These are phyloP conservation scores for Kluyveromyces lactis DNA, from an alignment of 805 yeast species.

Conservation along the genomic window DNA sequence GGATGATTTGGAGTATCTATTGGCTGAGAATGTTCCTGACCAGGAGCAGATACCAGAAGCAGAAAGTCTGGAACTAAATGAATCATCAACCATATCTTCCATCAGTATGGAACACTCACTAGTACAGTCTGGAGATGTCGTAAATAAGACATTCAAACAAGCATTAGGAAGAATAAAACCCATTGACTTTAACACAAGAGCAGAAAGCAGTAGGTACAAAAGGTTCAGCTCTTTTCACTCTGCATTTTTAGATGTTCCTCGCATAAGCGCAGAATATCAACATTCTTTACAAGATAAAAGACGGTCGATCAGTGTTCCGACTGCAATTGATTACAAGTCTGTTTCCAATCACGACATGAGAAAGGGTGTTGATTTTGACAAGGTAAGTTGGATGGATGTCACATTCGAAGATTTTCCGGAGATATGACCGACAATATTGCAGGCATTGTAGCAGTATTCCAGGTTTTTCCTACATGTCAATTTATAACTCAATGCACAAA, in stretches of 20 bases:
- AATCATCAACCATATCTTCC: neutral
- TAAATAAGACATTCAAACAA: constrained; percentile 7
- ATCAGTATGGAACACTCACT: neutral
- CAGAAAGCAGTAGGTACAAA: neutral
- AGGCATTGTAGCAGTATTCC: too few relatives aligned
- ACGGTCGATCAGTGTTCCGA: constrained; percentile 8
- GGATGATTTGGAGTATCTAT: constrained; percentile 20
- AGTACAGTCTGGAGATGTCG: constrained; percentile 5
- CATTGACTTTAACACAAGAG: neutral
- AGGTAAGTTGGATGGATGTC: constrained; percentile 9
- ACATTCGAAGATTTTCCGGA: constrained; percentile 6
- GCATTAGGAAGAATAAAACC: constrained; percentile 7
- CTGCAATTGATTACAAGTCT: neutral
- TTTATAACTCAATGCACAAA: too few relatives aligned
- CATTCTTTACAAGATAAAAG: neutral
- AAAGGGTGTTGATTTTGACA: neutral
- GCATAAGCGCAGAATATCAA: too few relatives aligned
- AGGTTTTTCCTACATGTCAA: too few relatives aligned
- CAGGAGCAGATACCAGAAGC: constrained; percentile 2
- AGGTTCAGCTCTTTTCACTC: constrained; percentile 3
- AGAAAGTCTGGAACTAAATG: constrained; percentile 4
- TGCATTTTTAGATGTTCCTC: neutral
- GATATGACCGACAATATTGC: neutral
- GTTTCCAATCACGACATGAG: neutral
- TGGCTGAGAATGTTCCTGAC: constrained; percentile 5